Evolutionary conservation across 148 eudicot genomes (phyloP).

Genomic region (Fagopyrum homotropicum): DNA sequence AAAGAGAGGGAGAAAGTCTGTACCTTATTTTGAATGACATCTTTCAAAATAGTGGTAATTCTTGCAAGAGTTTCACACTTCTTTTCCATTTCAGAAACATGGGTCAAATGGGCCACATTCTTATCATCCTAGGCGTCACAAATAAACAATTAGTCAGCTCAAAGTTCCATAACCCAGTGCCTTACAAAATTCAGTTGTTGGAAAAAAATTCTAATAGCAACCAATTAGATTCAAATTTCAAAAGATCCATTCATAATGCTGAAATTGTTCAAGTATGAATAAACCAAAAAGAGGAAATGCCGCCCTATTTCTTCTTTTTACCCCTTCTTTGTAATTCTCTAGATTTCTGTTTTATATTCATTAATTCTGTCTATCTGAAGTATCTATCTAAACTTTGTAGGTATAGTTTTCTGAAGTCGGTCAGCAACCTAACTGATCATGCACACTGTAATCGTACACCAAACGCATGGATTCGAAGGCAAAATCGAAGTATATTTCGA

Average conservation of each 20-base stretch:
- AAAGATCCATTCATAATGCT: not conserved
- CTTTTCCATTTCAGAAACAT: constrained; percentile 97
- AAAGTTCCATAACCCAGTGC: not conserved
- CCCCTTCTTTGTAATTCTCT: not conserved
- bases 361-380: not conserved
- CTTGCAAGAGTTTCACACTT: constrained; percentile 93
- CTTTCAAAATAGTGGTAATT: constrained; percentile 89
- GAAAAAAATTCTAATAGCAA: not conserved
- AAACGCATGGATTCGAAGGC: not conserved
- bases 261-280: not conserved
- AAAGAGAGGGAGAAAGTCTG: not conserved
- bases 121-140: constrained; percentile 69
- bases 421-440: not conserved
- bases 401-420: not conserved
- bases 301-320: not conserved
- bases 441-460: not conserved
- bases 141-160: constrained; percentile 10
- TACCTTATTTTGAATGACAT: constrained; percentile 99
- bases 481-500: not conserved
- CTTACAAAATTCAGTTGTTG: not conserved
- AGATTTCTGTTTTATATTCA: not conserved
- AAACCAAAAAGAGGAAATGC: not conserved
- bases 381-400: not conserved
- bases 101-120: constrained; percentile 96
- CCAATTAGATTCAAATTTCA: not conserved